Evolutionary conservation across 768 basidiomycete species (phyloP), one percentile per base, ranked within the genome.

Genomic region (Tulasnella sp.): DNA sequence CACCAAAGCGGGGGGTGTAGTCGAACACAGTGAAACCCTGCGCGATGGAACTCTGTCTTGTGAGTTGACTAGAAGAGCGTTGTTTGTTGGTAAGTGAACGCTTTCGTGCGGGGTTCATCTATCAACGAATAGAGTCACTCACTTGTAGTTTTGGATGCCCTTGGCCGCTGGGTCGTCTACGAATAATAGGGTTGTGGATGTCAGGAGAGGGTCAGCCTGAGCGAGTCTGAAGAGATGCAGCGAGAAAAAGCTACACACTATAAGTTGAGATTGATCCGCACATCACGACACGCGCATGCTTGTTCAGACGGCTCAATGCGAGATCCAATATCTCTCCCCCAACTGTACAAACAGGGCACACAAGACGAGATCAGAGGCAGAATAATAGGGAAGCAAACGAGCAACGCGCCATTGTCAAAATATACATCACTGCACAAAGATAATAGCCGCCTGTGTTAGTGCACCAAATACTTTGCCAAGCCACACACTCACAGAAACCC

Each of bases 181-280:
- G 29, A 43, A 5, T 38, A 48, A 30, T 31, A 2, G 31, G 21
- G 49, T 46, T 15, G n/a, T 4, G 38, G n/a, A n/a, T 30, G 24
- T 24, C 27, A 7, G 27, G 4, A 0, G 51, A 55, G 3, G 24
- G 8, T 46, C 25, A 1, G 31, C 9, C 34, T 27, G 21, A 52
- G 53, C 17, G 58, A 29, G 21, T 24, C 43, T 50, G 48, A 21
- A n/a, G n/a, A n/a, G n/a, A n/a, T n/a, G n/a, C n/a, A n/a, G n/a
- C n/a, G 38, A 29, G 43, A 5, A 41, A 45, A 29, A 22, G 12
- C 43, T 9, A 69, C 82, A 57, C 62, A 86, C 85, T 89, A 67
- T 92, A 93, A 25, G 79, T 78, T 45, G 91, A 87, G 63, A 96
- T 93, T 30, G 87, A 87, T 56, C 92, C 93, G 64, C 92, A 94